phyloP scores from a whole-genome alignment of 2,329 filamentous ascomycete species.

The Dothiorella sarmentorum region DNA sequence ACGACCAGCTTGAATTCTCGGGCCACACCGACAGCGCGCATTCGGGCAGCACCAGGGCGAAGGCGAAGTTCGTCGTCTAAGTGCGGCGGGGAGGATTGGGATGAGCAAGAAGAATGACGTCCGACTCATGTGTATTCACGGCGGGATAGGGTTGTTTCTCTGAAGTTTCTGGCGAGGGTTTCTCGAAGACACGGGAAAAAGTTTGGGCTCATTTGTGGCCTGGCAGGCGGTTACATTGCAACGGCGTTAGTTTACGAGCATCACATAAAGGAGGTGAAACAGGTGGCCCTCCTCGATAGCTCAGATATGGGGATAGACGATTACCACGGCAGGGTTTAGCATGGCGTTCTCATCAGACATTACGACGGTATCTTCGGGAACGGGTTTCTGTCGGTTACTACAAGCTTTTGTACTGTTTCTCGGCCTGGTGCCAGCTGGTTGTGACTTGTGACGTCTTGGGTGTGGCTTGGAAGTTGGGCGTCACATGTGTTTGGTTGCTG shows the following conservation, averaged over 20 bases:
- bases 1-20: constrained; percentile 86
- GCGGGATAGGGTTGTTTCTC: constrained; percentile 1
- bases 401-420: constrained; percentile 2
- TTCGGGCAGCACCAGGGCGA: constrained; percentile 88
- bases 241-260: constrained; percentile 16
- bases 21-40: constrained; percentile 94
- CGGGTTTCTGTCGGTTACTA: constrained; percentile 15
- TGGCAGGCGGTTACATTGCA: constrained; percentile 16
- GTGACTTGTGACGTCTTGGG: not conserved
- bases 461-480: constrained; percentile 1
- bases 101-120: not conserved
- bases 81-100: not conserved
- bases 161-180: constrained; percentile 1
- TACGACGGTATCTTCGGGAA: constrained; percentile 17
- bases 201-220: constrained; percentile 1
- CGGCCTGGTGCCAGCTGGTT: not conserved
- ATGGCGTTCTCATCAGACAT: constrained; percentile 18
- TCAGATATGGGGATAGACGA: constrained; percentile 13
- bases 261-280: constrained; percentile 19
- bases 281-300: constrained; percentile 21
- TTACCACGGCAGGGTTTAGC: constrained; percentile 18
- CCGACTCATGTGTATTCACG: constrained; percentile 8
- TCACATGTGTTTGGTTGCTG: not conserved
- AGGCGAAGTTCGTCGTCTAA: constrained; percentile 87
- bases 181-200: not conserved